Base-by-base conservation (phyloP, 371 early-diverging fungal species). In the Apophysomyces elegans region DNA sequence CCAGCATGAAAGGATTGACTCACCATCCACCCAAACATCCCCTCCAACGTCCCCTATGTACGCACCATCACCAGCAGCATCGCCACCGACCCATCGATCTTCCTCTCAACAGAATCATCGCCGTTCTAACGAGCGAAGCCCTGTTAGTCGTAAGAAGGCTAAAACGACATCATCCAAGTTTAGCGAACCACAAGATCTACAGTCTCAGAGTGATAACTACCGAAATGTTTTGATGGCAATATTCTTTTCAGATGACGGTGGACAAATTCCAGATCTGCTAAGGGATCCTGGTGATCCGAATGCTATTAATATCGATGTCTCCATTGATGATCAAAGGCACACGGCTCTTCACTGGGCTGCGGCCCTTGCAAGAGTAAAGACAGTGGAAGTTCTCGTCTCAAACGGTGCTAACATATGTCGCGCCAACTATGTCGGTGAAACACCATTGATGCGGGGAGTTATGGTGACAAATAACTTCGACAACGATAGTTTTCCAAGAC, bases 291-390 rank as follows among this genome's bases (percentile, higher is more conserved):
- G 69, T 4, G 85, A 83, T 7, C n/a, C 54, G 7, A 21, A 16
- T 21, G 21, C 9, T 26, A 21, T 50, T 26, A 50, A 50, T 11
- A 50, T 50, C 9, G 54, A 97, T 75, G 76, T 95, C 32, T 85
- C 89, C 16, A 92, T 98, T 43, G 98, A 98, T 62, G 96, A 95
- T 46, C 93, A 93, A 56, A 97, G 97, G 1, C 96, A 99, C 68
- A 93, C 97, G 0, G 86, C 96, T 6, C 76, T 96, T 13, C 99
- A 99, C 68, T 99, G 97, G 97, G 97, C 98, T 0, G 93, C 96
- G 7, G 94, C 97, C 7, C 86, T 98, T 70, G 97, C 91, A 0
- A 84, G 92, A 18, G 84, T 93, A 37, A 81, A 88, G 43, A 82
- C 94, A 7, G 86, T 97, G 37, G 82, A 88, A 41, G 69, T 91